Evolutionary conservation across 2,329 filamentous ascomycete species (phyloP).

Genomic region (Alternaria hordeiaustralica): DNA sequence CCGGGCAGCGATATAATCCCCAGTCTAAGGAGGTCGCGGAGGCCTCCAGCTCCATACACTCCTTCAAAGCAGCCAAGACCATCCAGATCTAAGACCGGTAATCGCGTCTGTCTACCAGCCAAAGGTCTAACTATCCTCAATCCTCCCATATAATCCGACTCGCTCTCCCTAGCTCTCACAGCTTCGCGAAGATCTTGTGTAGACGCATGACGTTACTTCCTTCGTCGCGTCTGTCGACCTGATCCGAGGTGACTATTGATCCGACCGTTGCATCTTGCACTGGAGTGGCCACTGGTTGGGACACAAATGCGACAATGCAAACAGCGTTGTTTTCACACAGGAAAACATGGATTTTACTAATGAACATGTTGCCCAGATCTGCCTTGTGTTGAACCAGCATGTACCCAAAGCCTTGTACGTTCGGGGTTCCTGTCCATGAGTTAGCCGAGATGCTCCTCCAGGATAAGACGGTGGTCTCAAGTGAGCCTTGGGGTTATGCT

Average conservation of each 20-base stretch:
- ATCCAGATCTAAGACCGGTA: not conserved
- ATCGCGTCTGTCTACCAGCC: not conserved
- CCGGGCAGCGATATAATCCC: not conserved
- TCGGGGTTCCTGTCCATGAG: constrained; percentile 17
- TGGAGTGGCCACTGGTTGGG: constrained; percentile 5
- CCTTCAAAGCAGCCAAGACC: not conserved
- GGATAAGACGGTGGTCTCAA: not conserved
- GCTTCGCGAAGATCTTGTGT: constrained; percentile 6
- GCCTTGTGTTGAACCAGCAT: constrained; percentile 29
- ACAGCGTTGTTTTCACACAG: constrained; percentile 8
- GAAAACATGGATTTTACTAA: constrained; percentile 25
- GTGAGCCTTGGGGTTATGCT: not conserved
- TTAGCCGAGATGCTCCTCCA: not conserved
- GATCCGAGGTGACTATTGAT: not conserved
- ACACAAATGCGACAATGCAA: constrained; percentile 21
- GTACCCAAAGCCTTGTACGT: constrained; percentile 26
- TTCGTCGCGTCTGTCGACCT: not conserved
- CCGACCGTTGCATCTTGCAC: not conserved
- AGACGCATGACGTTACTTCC: not conserved
- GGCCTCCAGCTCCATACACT: not conserved
- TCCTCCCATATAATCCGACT: not conserved
- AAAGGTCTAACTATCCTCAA: not conserved
- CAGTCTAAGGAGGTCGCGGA: not conserved
- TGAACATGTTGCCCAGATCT: constrained; percentile 22
- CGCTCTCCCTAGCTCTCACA: not conserved